Percentiles rank a stretch among this genome's conserved stretches.
phyloP scores from a whole-genome alignment of 1,284 basidiomycete species.

The Heterobasidion annosum region DNA sequence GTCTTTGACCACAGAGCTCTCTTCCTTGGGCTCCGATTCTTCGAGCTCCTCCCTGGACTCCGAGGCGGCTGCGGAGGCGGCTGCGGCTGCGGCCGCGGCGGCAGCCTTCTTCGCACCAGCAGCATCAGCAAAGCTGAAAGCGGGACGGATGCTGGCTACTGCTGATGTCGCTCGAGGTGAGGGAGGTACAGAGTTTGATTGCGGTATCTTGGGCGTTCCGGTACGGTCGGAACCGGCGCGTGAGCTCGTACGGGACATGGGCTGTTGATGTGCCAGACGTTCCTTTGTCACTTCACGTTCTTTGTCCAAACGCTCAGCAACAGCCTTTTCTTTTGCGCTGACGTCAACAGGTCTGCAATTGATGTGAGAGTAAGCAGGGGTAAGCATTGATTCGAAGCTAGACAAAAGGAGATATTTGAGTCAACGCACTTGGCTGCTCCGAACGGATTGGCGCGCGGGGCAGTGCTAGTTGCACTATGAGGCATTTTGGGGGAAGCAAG shows the following conservation, averaged over 20 bases:
- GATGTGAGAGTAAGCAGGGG: not conserved
- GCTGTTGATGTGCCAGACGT: slow-evolving; percentile 33
- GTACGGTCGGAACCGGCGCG: slow-evolving; percentile 50
- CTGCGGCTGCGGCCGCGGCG: slow-evolving; percentile 1
- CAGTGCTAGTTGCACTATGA: slow-evolving; percentile 29
- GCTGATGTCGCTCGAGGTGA: slow-evolving; percentile 10
- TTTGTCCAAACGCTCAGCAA: slow-evolving; percentile 60
- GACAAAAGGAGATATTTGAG: slow-evolving; percentile 2
- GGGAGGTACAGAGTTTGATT: slow-evolving; percentile 9
- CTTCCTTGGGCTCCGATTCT: slow-evolving; percentile 18
- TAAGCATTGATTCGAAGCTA: not conserved
- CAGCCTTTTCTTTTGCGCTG: slow-evolving; percentile 65
- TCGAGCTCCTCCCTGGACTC: slow-evolving; percentile 13
- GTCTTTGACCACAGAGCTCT: slow-evolving; percentile 18
- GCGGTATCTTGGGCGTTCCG: slow-evolving; percentile 1
- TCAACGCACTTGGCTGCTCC: slow-evolving; percentile 68
- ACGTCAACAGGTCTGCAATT: slow-evolving; percentile 75
- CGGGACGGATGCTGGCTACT: slow-evolving; percentile 45
- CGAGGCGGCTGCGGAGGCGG: not conserved
- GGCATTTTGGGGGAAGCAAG: slow-evolving; percentile 68
- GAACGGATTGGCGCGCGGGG: slow-evolving; percentile 66
- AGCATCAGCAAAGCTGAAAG: slow-evolving; percentile 63
- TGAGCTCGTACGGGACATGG: slow-evolving; percentile 68
- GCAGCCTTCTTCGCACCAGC: slow-evolving; percentile 32
- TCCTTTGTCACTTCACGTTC: slow-evolving; percentile 50